These are phyloP conservation scores for Naganishia randhawae DNA, from an alignment of 768 basidiomycete species.

Conservation along the genomic window DNA sequence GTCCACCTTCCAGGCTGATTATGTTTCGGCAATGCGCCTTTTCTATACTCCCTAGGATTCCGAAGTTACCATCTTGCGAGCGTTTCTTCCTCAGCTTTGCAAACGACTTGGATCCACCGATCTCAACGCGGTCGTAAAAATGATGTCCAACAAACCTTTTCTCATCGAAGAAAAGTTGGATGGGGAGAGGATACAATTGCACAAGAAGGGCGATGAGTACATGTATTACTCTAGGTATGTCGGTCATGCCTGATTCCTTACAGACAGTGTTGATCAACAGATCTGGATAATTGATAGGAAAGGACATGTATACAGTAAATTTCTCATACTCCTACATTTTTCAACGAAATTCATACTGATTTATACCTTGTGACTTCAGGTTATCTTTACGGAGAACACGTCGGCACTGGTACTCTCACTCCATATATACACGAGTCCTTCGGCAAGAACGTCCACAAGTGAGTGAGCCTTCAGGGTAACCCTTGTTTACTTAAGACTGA, in stretches of 20 bases:
- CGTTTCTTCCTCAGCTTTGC: slow-evolving; percentile 94
- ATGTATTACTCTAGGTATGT: slow-evolving; percentile 83
- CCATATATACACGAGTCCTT: slow-evolving; percentile 77
- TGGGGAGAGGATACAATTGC: slow-evolving; percentile 92
- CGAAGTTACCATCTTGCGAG: slow-evolving; percentile 71
- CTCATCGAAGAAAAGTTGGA: slow-evolving; percentile 96
- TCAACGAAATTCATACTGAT: not conserved
- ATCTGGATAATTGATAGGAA: not conserved
- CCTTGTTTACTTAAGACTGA: not conserved
- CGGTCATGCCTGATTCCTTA: slow-evolving; percentile 17
- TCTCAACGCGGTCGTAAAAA: slow-evolving; percentile 76
- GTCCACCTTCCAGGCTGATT: not conserved
- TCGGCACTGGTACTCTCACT: slow-evolving; percentile 79
- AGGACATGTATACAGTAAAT: slow-evolving; percentile 36
- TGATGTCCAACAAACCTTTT: slow-evolving; percentile 75
- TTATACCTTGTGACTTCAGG: not conserved
- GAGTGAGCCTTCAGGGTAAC: slow-evolving; percentile 41
- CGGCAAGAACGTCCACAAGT: slow-evolving; percentile 75
- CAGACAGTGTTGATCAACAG: too few relatives aligned
- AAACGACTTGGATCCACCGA: slow-evolving; percentile 71
- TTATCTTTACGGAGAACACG: slow-evolving; percentile 78
- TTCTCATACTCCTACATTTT: not conserved
- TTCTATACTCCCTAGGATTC: too few relatives aligned
- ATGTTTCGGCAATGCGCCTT: not conserved
- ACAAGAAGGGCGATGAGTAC: slow-evolving; percentile 85